These are phyloP conservation scores for Coprinellus aureogranulatus DNA, from an alignment of 768 basidiomycete species.

Conservation along the genomic window DNA sequence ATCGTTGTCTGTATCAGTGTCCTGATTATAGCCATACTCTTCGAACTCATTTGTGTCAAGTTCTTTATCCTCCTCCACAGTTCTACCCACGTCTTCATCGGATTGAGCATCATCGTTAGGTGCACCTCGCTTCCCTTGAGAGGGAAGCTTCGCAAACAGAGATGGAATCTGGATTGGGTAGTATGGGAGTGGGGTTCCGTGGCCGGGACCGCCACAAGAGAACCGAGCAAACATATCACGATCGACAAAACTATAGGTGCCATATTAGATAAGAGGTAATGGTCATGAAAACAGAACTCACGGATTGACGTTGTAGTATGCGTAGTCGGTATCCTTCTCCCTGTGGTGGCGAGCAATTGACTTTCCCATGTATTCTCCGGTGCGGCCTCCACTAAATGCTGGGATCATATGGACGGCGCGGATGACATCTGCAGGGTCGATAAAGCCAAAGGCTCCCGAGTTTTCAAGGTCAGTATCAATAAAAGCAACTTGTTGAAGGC, in stretches of 20 bases:
- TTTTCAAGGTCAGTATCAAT: slow-evolving; percentile 21
- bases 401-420: slow-evolving; percentile 39
- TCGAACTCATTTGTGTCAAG: no score
- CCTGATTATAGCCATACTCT: no score
- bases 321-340: slow-evolving; percentile 26
- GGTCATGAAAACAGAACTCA: slow-evolving; percentile 15
- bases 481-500: slow-evolving; percentile 38
- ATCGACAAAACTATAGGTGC: slow-evolving; percentile 25
- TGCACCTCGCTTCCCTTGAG: no score
- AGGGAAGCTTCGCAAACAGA: no score
- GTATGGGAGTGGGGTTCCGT: no score
- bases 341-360: slow-evolving; percentile 1
- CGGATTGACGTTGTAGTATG: slow-evolving; percentile 33
- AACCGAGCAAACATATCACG: slow-evolving; percentile 29
- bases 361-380: slow-evolving; percentile 9
- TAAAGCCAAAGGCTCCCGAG: slow-evolving; percentile 40
- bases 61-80: no score
- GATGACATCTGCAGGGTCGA: slow-evolving; percentile 40
- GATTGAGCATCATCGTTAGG: no score
- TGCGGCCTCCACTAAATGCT: slow-evolving; percentile 19
- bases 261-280: not conserved
- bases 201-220: slow-evolving; percentile 27
- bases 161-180: no score
- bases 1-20: no score
- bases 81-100: no score